Evolutionary conservation across 441 rosid genomes (phyloP).

Genomic region (Capsella rubella): DNA sequence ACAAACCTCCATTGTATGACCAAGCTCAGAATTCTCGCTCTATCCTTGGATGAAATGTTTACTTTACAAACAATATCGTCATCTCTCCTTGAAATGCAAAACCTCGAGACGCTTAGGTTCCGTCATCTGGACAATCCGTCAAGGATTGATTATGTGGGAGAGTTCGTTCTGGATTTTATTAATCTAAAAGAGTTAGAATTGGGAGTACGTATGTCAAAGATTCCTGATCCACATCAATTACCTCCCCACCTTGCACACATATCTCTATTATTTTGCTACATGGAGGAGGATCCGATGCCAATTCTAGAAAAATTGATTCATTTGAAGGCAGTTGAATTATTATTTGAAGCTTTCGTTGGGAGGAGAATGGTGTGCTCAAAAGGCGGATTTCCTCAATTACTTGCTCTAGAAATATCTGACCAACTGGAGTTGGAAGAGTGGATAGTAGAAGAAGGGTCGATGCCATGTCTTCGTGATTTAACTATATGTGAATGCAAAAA

Average conservation of each 20-base stretch:
- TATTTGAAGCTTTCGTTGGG: not conserved
- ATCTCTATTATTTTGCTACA: fast-evolving
- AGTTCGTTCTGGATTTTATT: not conserved
- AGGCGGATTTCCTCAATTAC: not conserved
- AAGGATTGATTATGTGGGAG: not conserved
- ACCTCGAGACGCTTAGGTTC: not conserved
- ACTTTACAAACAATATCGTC: not conserved
- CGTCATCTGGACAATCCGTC: fast-evolving
- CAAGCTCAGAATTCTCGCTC: not conserved
- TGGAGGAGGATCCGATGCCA: slow-evolving; percentile 24
- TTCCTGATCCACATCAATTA: not conserved
- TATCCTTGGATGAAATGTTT: not conserved
- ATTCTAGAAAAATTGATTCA: slow-evolving; percentile 1
- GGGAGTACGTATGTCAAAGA: not conserved
- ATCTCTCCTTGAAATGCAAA: not conserved
- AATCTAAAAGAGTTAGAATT: too few relatives aligned
- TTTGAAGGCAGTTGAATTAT: not conserved
- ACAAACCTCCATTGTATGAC: not conserved
- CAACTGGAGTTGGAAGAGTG: not conserved
- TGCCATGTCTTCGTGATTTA: not conserved
- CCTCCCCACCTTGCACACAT: not conserved
- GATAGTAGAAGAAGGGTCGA: not conserved
- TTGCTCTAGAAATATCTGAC: fast-evolving
- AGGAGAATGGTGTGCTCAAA: not conserved
- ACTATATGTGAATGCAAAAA: not conserved